Evolutionary conservation across 129 eudicot species (phyloP), one percentile per base, ranked within the genome.

Genomic region (Tanacetum coccineum): DNA sequence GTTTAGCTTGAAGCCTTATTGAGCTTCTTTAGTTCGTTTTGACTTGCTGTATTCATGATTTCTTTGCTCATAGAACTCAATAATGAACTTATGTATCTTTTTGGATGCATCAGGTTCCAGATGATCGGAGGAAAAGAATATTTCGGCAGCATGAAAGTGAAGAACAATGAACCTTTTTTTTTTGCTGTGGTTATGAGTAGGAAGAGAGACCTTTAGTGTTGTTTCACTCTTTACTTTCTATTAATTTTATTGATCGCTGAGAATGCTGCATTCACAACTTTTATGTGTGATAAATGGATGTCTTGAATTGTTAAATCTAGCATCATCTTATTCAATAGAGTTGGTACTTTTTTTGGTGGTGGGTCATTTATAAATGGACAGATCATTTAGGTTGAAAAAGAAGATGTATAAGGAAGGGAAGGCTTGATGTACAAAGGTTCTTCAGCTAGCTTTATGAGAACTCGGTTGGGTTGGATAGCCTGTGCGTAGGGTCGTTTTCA

Each of bases 61-160:
- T 9, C 9, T 36, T 36, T 36, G 42, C 42, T 36, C 42, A 7
- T 8, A 36, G 1, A 36, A 36, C 42, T 36, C 42, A 36, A 1
- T 8, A 36, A 36, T 36, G 10, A 36, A 36, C 42, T 36, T 36
- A 36, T 36, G 2, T 36, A 36, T 36, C 42, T 36, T 7, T 36
- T 36, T 13, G 55, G 19, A 45, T 52, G 68, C 21, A 20, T 47
- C 39, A 13, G 22, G 47, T 11, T 64, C 20, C 39, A 64, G 18
- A 45, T 42, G 19, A 40, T 3, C 12, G 15, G 20, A 40, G 1
- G 12, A 4, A 20, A 20, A 10, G 19, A n/a, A 61, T 61, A 48
- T 61, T 39, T 36, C 9, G 67, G 36, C 67, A 15, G 52, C 48
- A 26, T n/a, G 59, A 48, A 66, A 66, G 70, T 66, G 70, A 40